Percentiles rank a stretch among this genome's conserved stretches.
Evolutionary conservation across 202 grass and related monocot genomes (phyloP).

Genomic region (Dendrocalamus latiflorus): DNA sequence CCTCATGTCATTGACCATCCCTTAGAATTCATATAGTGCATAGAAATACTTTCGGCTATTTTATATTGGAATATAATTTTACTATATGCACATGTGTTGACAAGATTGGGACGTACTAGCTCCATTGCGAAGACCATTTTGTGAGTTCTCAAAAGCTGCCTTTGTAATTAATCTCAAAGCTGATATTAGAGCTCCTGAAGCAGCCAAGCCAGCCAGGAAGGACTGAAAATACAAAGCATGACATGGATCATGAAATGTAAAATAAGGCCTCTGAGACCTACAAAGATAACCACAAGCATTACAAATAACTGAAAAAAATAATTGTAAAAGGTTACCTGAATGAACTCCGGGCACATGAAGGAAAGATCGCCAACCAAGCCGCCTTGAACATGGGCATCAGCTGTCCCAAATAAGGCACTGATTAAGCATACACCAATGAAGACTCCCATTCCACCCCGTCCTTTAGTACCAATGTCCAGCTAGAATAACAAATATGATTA

Average conservation of each 20-base stretch:
- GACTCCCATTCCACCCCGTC: slow-evolving; percentile 56
- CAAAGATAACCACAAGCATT: not conserved
- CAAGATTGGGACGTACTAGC: slow-evolving; percentile 49
- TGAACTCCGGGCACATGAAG: slow-evolving; percentile 82
- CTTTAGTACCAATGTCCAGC: slow-evolving; percentile 82
- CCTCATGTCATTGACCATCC: not conserved
- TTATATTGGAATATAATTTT: not conserved
- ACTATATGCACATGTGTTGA: slow-evolving; percentile 6
- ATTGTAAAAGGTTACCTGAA: slow-evolving; percentile 43
- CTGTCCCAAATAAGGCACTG: slow-evolving; percentile 70
- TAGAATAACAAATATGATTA: slow-evolving; percentile 24
- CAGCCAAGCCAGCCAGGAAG: slow-evolving; percentile 76
- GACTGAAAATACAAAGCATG: slow-evolving; percentile 51
- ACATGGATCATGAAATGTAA: not conserved
- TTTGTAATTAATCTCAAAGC: slow-evolving; percentile 90
- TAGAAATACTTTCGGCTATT: not conserved
- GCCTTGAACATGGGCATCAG: slow-evolving; percentile 76
- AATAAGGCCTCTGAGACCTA: not conserved
- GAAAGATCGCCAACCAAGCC: slow-evolving; percentile 89
- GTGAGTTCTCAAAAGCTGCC: slow-evolving; percentile 80
- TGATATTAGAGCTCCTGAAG: slow-evolving; percentile 73
- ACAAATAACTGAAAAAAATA: not conserved
- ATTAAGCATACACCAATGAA: slow-evolving; percentile 75
- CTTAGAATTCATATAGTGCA: not conserved
- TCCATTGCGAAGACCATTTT: slow-evolving; percentile 82